Conservation (phyloP, 148 eudicot genomes). For the Rhododendron kiyosumense region DNA sequence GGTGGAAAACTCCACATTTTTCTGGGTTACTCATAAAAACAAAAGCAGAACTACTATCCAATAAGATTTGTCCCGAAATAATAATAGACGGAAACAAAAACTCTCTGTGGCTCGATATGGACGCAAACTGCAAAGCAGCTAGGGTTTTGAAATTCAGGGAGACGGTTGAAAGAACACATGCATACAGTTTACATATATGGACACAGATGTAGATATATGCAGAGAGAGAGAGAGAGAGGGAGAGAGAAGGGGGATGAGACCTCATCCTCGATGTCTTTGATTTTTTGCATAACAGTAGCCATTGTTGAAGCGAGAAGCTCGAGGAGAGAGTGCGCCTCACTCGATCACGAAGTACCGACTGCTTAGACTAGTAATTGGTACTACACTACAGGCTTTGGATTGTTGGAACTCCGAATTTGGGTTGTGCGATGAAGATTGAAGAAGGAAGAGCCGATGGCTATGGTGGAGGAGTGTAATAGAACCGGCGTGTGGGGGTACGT, state of each 20-base stretch:
- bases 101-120: background rate
- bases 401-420: background rate
- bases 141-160: slow-evolving; percentile 3
- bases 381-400: background rate
- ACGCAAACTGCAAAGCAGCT: background rate
- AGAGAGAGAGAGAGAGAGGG: background rate
- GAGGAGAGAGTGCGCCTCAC: too few relatives aligned
- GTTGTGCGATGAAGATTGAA: background rate
- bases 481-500: too few relatives aligned
- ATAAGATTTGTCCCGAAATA: background rate
- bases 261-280: slow-evolving; percentile 99
- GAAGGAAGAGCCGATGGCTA: background rate
- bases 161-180: background rate
- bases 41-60: background rate
- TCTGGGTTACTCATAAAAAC: background rate
- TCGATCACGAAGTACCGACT: background rate
- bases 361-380: background rate
- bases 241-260: slow-evolving; percentile 20
- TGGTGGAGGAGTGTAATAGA: background rate
- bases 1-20: background rate
- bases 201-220: background rate
- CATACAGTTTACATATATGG: background rate
- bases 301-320: slow-evolving; percentile 25
- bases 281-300: slow-evolving; percentile 99
- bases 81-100: background rate